phyloP scores from a whole-genome alignment of 352 stramenopile species.

The Phytophthora cryptogea region DNA sequence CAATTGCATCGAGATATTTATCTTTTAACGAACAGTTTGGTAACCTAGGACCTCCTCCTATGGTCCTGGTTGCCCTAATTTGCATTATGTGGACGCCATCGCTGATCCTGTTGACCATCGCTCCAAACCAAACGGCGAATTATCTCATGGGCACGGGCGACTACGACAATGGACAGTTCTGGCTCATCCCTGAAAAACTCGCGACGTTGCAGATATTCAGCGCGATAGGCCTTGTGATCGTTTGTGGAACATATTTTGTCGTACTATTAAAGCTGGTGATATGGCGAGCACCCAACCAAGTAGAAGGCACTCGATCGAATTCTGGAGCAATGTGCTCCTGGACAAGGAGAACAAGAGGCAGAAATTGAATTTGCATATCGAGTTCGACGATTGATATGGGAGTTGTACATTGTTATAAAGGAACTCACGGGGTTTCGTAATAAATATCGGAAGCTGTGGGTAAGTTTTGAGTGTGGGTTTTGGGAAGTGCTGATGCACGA shows the following conservation, averaged over 20 bases:
- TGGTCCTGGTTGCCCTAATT: slow-evolving; percentile 28
- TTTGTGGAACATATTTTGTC: slow-evolving; percentile 15
- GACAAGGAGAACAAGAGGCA: not conserved
- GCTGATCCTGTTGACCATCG: slow-evolving; percentile 35
- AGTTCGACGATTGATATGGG: slow-evolving; percentile 16
- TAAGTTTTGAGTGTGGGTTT: slow-evolving; percentile 8
- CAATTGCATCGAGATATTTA: slow-evolving; percentile 15
- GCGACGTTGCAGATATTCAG: slow-evolving; percentile 16
- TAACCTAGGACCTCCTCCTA: slow-evolving; percentile 20
- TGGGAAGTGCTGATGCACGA: not conserved
- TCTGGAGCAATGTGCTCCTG: slow-evolving; percentile 5
- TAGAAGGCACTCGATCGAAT: slow-evolving; percentile 11
- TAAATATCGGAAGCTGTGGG: slow-evolving; percentile 43
- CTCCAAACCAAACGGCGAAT: slow-evolving; percentile 39
- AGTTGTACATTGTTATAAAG: slow-evolving; percentile 25
- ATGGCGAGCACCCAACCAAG: slow-evolving; percentile 17
- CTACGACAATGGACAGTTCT: slow-evolving; percentile 44
- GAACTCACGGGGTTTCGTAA: slow-evolving; percentile 35
- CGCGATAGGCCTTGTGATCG: slow-evolving; percentile 12
- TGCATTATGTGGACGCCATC: slow-evolving; percentile 37
- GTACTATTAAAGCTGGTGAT: slow-evolving; percentile 34
- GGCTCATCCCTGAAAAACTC: slow-evolving; percentile 34
- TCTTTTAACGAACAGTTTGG: slow-evolving; percentile 34
- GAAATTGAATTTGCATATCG: slow-evolving; percentile 1
- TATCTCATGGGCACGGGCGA: slow-evolving; percentile 40